Base-by-base conservation (phyloP, 2,329 filamentous ascomycete species). In the Leptographium flavum region DNA sequence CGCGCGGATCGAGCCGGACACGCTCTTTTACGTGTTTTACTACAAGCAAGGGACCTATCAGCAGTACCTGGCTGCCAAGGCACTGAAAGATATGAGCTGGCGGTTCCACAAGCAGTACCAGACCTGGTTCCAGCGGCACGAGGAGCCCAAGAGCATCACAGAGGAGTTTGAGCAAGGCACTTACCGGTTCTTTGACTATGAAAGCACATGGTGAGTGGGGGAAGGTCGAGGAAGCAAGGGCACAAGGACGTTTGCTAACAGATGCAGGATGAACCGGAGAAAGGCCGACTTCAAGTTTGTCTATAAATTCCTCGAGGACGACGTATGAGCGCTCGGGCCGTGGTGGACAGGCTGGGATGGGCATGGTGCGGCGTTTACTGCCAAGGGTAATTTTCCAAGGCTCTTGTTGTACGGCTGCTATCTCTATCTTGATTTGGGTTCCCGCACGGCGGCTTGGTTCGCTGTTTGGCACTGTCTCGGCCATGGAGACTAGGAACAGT, bases 61-160 rank as follows among this genome's bases (percentile, higher is more conserved):
- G 61, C 92, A 98, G 61, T 95, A 88, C 59, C 73, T 96, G 48
- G 87, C 92, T 2, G 92, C 92, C 14, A 94, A 94, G 64, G 87
- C 92, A n/a, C 69, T 98, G 43, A 98, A 98, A 67, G 85, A 90
- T 53, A 92, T 98, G 64, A 95, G 88, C 63, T 98, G 92, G 92
- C 77, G 92, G 46, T 98, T 98, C 62, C 92, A 98, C 67, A 98
- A 98, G 70, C 92, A 96, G 63, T 98, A 98, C 60, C 92, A 94
- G 63, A 98, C 92, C 1, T 98, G 92, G 92, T 98, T 98, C 59
- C 92, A 98, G 64, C 76, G 92, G 43, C 92, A 98, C 54, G 92
- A 98, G 60, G 92, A 98, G 68, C 92, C 92, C 17, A 98, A 98
- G 71, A 88, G 81, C 55, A 98, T 98, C 58, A 96, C 92, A 0